Conservation (phyloP, 331 rosid genomes). For the Malus hybrid region DNA sequence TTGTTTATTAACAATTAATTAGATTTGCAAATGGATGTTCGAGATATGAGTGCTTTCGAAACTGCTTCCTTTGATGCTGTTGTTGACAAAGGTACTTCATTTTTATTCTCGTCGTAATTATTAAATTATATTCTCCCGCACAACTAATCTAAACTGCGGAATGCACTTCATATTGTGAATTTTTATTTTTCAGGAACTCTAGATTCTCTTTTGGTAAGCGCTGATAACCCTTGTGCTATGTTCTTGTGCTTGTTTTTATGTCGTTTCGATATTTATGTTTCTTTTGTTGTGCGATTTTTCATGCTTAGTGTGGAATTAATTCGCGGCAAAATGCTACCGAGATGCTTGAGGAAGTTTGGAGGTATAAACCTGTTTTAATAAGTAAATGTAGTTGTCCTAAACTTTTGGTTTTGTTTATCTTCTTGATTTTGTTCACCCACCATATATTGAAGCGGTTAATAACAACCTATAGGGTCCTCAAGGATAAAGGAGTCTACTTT, state of each 20-base stretch:
- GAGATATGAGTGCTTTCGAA: slow-evolving; percentile 62
- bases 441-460: slow-evolving; percentile 87
- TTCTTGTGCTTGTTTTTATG: not conserved
- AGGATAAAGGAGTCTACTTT: slow-evolving; percentile 78
- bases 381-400: not conserved
- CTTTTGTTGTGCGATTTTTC: slow-evolving; percentile 4
- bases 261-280: no score
- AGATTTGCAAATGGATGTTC: slow-evolving; percentile 77
- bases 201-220: slow-evolving; percentile 82
- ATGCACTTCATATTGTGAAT: slow-evolving; percentile 8
- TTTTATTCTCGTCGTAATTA: not conserved
- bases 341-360: slow-evolving; percentile 85
- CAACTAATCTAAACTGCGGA: not conserved
- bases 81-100: slow-evolving; percentile 63
- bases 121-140: not conserved
- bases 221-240: not conserved
- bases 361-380: slow-evolving; percentile 40
- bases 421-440: slow-evolving; percentile 73
- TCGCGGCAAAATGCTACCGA: slow-evolving; percentile 53
- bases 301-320: slow-evolving; percentile 54
- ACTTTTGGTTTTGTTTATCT: slow-evolving; percentile 31
- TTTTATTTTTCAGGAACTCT: slow-evolving; percentile 67
- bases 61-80: slow-evolving; percentile 52
- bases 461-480: slow-evolving; percentile 93
- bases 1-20: not conserved